phyloP scores from a whole-genome alignment of 768 basidiomycete genomes.

The Mycena olivaceomarginata region DNA sequence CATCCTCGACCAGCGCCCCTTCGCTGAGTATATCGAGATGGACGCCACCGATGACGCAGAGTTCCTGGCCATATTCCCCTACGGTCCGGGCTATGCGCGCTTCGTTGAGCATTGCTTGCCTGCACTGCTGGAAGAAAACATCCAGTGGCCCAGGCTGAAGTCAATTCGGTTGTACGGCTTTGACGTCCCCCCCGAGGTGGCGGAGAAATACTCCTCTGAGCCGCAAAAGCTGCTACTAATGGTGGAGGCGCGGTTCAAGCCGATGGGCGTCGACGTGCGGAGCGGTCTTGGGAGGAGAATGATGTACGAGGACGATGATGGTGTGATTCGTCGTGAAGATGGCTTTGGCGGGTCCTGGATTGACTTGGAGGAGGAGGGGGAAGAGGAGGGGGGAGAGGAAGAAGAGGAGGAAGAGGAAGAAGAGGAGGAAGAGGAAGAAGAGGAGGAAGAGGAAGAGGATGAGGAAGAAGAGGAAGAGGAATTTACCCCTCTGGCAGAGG shows the following conservation, averaged over 20 bases:
- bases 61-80: neutral
- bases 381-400: no score
- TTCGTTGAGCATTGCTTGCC: conserved; percentile 1
- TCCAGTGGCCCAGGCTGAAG: neutral
- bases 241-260: neutral
- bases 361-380: no score
- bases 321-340: no score
- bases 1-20: conserved; percentile 9
- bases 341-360: no score
- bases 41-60: conserved; percentile 1
- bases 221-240: neutral
- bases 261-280: neutral
- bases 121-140: neutral
- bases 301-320: no score
- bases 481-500: no score
- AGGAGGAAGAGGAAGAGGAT: no score
- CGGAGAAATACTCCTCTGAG: neutral
- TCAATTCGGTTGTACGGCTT: neutral
- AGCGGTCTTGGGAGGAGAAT: neutral
- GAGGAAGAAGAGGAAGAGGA: no score
- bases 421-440: no score
- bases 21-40: neutral
- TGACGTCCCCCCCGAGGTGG: neutral
- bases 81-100: conserved; percentile 8
- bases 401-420: no score